Base-by-base conservation (phyloP, 1,284 basidiomycete genomes). In the Cutaneotrichosporon cutaneum region DNA sequence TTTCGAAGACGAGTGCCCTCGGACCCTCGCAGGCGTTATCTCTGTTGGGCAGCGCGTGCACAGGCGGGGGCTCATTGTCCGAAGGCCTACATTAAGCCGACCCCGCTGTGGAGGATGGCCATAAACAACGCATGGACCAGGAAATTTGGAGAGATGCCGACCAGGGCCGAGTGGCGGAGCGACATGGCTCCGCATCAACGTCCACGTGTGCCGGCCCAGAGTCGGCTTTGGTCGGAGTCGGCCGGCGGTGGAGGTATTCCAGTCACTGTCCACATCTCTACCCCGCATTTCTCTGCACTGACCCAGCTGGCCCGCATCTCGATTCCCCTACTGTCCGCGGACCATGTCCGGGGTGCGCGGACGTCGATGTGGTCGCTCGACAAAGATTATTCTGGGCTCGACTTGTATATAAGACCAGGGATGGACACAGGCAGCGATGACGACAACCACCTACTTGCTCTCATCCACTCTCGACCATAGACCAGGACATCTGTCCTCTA, bases 171-270 rank as follows among this genome's bases (percentile, higher is more conserved):
- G 52, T 36, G 32, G 52, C 33, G 52, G 52, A 53, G 33, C 52
- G 35, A 53, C 52, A 8, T 22, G 11, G n/a, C n/a, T 53, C 52
- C 52, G 48, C 48, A 51, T 11, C 8, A 10, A 13, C 2, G 27
- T 10, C 48, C 48, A 51, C 48, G 48, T 51, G 48, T 30, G 18
- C 24, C 10, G 13, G 30, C 26, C 26, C 13, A 32, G 27, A 2
- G n/a, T 53, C 52, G 52, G 52, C 52, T 53, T 53, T 53, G 52
- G 21, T 53, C 52, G 52, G 52, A 51, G 26, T 30, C n/a, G n/a
- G 45, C 24, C 45, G 47, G 22, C 47, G 47, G 47, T 48, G 47
- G 27, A 51, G 26, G 26, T 27, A 16, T 4, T 51, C 27, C 18
- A 51, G 8, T 6, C 10, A 21, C 8, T 22, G 21, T 22, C 48